Evolutionary conservation across 2,329 filamentous ascomycete species (phyloP).

Genomic region (Calycina marina): DNA sequence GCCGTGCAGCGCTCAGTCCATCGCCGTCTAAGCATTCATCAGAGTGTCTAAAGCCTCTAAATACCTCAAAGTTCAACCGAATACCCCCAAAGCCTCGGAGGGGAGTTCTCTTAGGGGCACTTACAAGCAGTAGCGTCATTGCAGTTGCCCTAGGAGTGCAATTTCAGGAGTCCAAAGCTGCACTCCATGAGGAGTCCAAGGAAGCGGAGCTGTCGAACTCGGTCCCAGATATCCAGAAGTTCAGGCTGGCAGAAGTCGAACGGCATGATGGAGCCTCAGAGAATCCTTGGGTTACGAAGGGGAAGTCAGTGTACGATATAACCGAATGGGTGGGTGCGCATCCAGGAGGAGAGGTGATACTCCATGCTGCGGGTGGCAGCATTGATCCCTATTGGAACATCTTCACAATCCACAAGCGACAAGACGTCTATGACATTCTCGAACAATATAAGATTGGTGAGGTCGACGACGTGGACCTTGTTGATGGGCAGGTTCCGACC

Average conservation of each 20-base stretch:
- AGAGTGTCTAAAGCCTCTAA: no score
- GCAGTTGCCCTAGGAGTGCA: background rate
- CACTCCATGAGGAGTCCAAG: background rate
- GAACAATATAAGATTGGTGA: slow-evolving; percentile 49
- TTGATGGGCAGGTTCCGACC: slow-evolving; percentile 38
- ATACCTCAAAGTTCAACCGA: background rate
- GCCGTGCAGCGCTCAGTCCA: no score
- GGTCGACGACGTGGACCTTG: slow-evolving; percentile 41
- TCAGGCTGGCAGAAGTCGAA: slow-evolving; percentile 33
- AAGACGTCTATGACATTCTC: slow-evolving; percentile 49
- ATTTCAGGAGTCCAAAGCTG: background rate
- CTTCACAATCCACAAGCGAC: slow-evolving; percentile 52
- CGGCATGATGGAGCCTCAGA: slow-evolving; percentile 36
- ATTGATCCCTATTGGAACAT: slow-evolving; percentile 59
- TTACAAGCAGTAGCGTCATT: background rate
- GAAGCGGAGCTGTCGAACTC: background rate
- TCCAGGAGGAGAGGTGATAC: slow-evolving; percentile 53
- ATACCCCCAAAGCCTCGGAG: background rate
- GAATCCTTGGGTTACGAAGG: slow-evolving; percentile 48
- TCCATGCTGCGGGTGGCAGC: slow-evolving; percentile 47
- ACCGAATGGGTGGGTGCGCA: slow-evolving; percentile 53
- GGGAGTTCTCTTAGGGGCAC: background rate
- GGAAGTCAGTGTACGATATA: slow-evolving; percentile 54
- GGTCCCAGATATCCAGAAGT: no score
- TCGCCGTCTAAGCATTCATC: no score